Conservation (phyloP, 2,329 filamentous ascomycete genomes). For the Trichoderma sp. region DNA sequence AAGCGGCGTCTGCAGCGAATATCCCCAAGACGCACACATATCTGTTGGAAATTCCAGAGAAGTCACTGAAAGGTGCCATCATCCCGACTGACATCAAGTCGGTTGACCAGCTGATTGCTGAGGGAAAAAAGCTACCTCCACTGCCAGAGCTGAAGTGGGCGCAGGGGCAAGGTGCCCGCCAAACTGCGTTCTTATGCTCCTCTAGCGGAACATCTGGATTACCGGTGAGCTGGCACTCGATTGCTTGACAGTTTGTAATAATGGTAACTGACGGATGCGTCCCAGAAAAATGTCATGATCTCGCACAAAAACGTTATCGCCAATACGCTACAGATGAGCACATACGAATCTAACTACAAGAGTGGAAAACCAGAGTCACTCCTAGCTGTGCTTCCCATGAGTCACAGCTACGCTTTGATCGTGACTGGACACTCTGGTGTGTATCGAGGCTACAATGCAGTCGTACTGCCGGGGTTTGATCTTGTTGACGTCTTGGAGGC, state of each 20-base stretch:
- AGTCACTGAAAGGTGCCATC: slow-evolving; percentile 55
- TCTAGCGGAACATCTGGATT: slow-evolving; percentile 71
- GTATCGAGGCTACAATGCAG: slow-evolving; percentile 68
- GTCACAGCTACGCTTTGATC: slow-evolving; percentile 75
- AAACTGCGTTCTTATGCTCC: slow-evolving; percentile 69
- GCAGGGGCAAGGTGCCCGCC: slow-evolving; percentile 57
- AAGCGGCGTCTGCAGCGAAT: slow-evolving; percentile 58
- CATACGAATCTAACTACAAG: slow-evolving; percentile 36
- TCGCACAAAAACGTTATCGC: slow-evolving; percentile 72
- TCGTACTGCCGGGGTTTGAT: slow-evolving; percentile 73
- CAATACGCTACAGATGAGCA: slow-evolving; percentile 62
- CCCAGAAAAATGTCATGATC: slow-evolving; percentile 74
- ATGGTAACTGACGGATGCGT: not conserved
- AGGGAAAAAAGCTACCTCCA: slow-evolving; percentile 44
- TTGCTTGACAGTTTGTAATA: not conserved
- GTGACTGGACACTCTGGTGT: slow-evolving; percentile 63
- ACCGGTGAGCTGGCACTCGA: slow-evolving; percentile 46
- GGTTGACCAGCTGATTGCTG: slow-evolving; percentile 58
- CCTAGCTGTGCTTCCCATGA: slow-evolving; percentile 70
- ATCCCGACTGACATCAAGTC: slow-evolving; percentile 66
- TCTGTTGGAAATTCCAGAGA: slow-evolving; percentile 59
- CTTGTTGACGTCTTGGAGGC: slow-evolving; percentile 57
- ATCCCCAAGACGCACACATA: slow-evolving; percentile 63
- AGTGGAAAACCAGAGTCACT: slow-evolving; percentile 24
- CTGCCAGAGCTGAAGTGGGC: slow-evolving; percentile 54